Percentiles rank a stretch among this genome's conserved stretches.
Evolutionary conservation across 2,329 filamentous ascomycete species (phyloP).

Genomic region (Pseudocercospora musae): DNA sequence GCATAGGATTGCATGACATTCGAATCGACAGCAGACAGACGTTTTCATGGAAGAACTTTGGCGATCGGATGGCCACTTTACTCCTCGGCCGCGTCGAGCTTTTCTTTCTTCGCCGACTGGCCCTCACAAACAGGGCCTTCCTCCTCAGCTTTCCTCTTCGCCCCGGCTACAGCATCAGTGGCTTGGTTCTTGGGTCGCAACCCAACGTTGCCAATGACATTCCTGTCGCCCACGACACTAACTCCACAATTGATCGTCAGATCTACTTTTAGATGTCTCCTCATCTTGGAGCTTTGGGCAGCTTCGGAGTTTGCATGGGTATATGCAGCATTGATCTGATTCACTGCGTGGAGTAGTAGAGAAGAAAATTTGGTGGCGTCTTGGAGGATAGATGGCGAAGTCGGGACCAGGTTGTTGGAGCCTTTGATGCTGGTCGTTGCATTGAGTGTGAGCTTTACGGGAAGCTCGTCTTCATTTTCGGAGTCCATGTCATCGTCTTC

Average conservation of each 20-base stretch:
- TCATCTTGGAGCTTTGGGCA: constrained; percentile 42
- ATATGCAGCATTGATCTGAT: constrained; percentile 36
- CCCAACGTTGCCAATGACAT: constrained; percentile 32
- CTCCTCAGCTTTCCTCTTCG: constrained; percentile 34
- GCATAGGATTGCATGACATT: not conserved
- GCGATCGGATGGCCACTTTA: not conserved
- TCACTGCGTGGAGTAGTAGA: constrained; percentile 46
- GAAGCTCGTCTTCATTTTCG: constrained; percentile 25
- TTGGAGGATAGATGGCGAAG: constrained; percentile 36
- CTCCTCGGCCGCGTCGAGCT: constrained; percentile 1
- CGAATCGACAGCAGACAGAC: not conserved
- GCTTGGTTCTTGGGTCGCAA: constrained; percentile 26
- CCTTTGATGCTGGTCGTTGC: constrained; percentile 48
- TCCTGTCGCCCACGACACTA: constrained; percentile 31
- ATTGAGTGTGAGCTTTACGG: constrained; percentile 50
- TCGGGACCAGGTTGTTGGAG: constrained; percentile 50
- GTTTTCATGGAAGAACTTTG: not conserved
- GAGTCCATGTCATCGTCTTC: constrained; percentile 24
- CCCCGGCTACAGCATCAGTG: constrained; percentile 22
- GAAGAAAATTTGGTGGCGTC: constrained; percentile 45
- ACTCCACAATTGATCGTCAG: constrained; percentile 40
- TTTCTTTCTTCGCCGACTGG: constrained; percentile 22
- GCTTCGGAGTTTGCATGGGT: constrained; percentile 42
- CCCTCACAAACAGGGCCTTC: not conserved
- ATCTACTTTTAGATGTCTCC: constrained; percentile 47